phyloP scores from a whole-genome alignment of 495 filamentous ascomycete genomes.

The Aspergillus incahuasiensis region DNA sequence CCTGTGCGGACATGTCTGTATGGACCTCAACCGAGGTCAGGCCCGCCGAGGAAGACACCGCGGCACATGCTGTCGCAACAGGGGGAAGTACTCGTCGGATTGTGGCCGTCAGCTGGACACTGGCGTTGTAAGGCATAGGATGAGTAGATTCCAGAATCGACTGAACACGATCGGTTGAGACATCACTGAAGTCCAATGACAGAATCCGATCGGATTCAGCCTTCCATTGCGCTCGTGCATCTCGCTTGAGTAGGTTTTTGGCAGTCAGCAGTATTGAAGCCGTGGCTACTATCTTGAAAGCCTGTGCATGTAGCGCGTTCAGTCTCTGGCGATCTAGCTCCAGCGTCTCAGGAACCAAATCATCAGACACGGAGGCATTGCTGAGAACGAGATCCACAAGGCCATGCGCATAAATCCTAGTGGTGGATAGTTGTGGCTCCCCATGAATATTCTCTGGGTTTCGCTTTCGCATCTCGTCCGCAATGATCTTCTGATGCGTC shows the following conservation, averaged over 20 bases:
- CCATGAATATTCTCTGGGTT: conserved; percentile 64
- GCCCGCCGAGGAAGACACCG: conserved; percentile 32
- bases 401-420: conserved; percentile 78
- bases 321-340: conserved; percentile 72
- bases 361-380: conserved; percentile 48
- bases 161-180: conserved; percentile 60
- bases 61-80: conserved; percentile 35
- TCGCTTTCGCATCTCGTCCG: conserved; percentile 65
- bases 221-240: conserved; percentile 87
- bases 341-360: conserved; percentile 77
- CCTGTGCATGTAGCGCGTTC: conserved; percentile 57
- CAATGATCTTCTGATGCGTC: conserved; percentile 60
- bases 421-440: conserved; percentile 30
- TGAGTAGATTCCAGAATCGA: conserved; percentile 74
- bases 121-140: conserved; percentile 62
- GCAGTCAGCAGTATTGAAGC: conserved; percentile 81
- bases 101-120: conserved; percentile 40
- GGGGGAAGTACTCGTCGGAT: conserved; percentile 54
- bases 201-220: conserved; percentile 75
- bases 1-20: conserved; percentile 13
- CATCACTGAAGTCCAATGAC: conserved; percentile 50
- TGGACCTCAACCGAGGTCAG: conserved; percentile 35
- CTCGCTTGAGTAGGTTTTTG: conserved; percentile 92
- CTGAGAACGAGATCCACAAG: conserved; percentile 62
- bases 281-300: conserved; percentile 72